Conservation (phyloP, 2,329 filamentous ascomycete genomes). For the Dactylellina sp. region DNA sequence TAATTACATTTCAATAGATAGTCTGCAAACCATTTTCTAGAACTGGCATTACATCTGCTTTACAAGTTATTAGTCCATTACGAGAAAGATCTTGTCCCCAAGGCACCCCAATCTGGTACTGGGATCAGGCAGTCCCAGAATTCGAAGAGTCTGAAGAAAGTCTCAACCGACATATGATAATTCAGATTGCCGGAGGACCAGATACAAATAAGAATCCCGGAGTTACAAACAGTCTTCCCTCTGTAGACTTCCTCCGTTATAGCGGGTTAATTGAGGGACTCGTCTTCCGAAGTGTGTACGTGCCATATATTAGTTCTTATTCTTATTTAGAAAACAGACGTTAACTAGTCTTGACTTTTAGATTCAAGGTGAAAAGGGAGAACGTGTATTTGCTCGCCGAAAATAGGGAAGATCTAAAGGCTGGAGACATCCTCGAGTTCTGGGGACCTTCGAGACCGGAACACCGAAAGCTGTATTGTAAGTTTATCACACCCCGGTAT, state of each 20-base stretch:
- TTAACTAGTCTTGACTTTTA: constrained; percentile 1
- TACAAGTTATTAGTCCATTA: constrained; percentile 5
- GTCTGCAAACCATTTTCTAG: constrained; percentile 34
- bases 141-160: not conserved
- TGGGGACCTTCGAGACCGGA: constrained; percentile 30
- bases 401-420: constrained; percentile 9
- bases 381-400: constrained; percentile 1
- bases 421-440: constrained; percentile 39
- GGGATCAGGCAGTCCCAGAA: constrained; percentile 24
- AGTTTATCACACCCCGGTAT: not conserved
- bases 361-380: constrained; percentile 31
- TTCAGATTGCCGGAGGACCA: constrained; percentile 32
- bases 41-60: not conserved
- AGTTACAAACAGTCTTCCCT: constrained; percentile 10
- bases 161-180: constrained; percentile 6
- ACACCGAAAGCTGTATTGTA: constrained; percentile 16
- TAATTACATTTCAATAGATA: not conserved
- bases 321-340: not conserved
- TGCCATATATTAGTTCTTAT: not conserved
- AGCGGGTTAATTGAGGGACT: not conserved
- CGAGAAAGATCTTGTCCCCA: not conserved
- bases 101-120: constrained; percentile 30
- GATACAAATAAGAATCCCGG: constrained; percentile 30
- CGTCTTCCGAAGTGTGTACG: constrained; percentile 35
- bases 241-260: constrained; percentile 6